Conservation (phyloP, 805 yeast species). For the Cyberlindnera misumaiensis region DNA sequence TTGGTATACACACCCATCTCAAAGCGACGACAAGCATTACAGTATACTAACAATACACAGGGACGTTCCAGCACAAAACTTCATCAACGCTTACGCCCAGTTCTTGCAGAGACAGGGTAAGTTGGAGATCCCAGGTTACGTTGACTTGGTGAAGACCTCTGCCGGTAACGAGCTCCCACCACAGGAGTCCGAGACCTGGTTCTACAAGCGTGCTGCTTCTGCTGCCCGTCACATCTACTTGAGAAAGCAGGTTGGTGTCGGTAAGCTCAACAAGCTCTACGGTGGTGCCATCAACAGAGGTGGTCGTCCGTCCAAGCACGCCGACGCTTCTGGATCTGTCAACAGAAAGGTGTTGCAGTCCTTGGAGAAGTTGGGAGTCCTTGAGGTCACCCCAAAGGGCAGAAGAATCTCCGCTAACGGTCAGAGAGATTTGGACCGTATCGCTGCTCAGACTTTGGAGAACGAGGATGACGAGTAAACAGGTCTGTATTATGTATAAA, state of each 20-base stretch:
- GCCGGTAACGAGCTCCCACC: conserved; percentile 99
- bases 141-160: conserved; percentile 98
- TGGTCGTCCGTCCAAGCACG: conserved; percentile 96
- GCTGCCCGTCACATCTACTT: conserved; percentile 99
- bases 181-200: conserved; percentile 99
- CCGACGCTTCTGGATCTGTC: conserved; percentile 97
- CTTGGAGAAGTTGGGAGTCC: conserved; percentile 95
- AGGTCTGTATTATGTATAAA: conserved; percentile 5
- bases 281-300: conserved; percentile 99
- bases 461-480: conserved; percentile 59
- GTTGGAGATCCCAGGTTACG: conserved; percentile 99
- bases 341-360: conserved; percentile 98
- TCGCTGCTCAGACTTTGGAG: conserved; percentile 97
- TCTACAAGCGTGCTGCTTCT: conserved; percentile 99
- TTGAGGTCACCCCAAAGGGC: conserved; percentile 95
- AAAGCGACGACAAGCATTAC: background rate
- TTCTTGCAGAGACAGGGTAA: conserved; percentile 99
- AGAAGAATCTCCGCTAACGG: conserved; percentile 99
- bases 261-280: conserved; percentile 97
- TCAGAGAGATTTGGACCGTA: conserved; percentile 99
- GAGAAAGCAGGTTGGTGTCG: conserved; percentile 99
- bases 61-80: conserved; percentile 99
- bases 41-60: conserved; percentile 36
- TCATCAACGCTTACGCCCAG: conserved; percentile 98
- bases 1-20: background rate